Base-by-base conservation (phyloP, 331 rosid genomes). In the Cydonia oblonga region DNA sequence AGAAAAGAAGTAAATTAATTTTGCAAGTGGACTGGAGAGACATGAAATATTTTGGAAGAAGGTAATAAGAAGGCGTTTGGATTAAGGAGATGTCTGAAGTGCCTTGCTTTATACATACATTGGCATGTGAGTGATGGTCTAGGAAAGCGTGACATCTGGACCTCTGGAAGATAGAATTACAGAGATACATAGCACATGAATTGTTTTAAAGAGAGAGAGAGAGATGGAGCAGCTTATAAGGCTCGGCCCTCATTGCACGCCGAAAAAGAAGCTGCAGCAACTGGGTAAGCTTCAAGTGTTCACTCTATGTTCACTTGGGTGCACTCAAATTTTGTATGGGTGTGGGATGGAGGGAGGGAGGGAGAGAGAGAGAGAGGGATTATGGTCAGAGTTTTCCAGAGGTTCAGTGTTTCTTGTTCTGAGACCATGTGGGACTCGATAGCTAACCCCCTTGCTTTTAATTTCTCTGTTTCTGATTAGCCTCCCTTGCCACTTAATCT, bases 31-130 rank as follows among this genome's bases (percentile, higher is more conserved):
- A 49, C n/a, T 0, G 20, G 10, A 49, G 46, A 38, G 71, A 63
- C 62, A 70, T 29, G 35, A 81, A 35, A 33, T 51, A 3, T 70
- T 65, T 64, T 70, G 52, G 30, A 56, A 72, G 80, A 54, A 68
- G 65, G 69, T 76, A 72, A 56, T 28, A 75, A 76, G 61, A 42
- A 72, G 67, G 76, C 77, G 76, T 46, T 64, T 49, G 67, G 85
- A 73, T 81, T 82, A 61, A 25, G 78, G 80, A 81, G 81, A 75
- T 71, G 62, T 80, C 75, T 73, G 72, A 68, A 83, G 40, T 87
- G 88, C 86, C 81, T 76, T 30, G 69, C 87, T 87, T 87, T 76
- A 78, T 74, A 87, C 77, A 23, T 76, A 85, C 90, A 87, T n/a
- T 38, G 76, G 61, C 96, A 85, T 87, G 86, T 83, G 90, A 66